Base-by-base conservation (phyloP, 106 monocot species). In the Xerophyta viscosa region DNA sequence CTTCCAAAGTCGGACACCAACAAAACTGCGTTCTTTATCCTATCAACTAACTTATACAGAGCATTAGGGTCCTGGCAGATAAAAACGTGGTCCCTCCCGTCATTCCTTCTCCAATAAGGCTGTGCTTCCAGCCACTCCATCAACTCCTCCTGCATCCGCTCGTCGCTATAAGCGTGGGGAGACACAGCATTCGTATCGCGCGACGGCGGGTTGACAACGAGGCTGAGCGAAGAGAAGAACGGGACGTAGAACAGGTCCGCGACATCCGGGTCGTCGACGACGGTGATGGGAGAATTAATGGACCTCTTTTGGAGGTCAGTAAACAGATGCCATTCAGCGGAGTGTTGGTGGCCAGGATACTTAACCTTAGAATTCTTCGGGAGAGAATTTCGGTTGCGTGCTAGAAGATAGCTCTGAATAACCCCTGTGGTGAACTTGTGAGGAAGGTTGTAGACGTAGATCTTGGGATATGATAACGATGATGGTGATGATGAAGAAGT, bases 271-370 rank as follows among this genome's bases (percentile, higher is more conserved):
- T 89, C 73, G 27, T 20, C 14, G 11, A 75, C 69, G 8, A 55
- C 50, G 41, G 37, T 41, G 12, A 86, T 28, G 4, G 72, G 73
- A 13, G 75, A 84, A 26, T 31, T n/a, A n/a, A n/a, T n/a, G n/a
- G n/a, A n/a, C n/a, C n/a, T n/a, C n/a, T 39, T 39, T 12, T 10
- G 15, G 15, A 39, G 39, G 39, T 39, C 39, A 39, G 39, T 39
- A 3, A 39, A 39, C 3, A 96, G 79, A 46, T 54, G 73, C 89
- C 88, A 96, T 76, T 96, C 96, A n/a, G 78, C 96, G 39, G 89
- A 78, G 71, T 89, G 96, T 75, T 96, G 96, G 68, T 96, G 81
- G 8, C 84, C 96, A 10, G 88, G 96, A 55, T 96, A 96, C 29
- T 50, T 63, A 24, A 72, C 89, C 29, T 50, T 63, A 24, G 70